These are phyloP conservation scores for Malus fusca DNA, from an alignment of 306 rosid species.

Conservation along the genomic window DNA sequence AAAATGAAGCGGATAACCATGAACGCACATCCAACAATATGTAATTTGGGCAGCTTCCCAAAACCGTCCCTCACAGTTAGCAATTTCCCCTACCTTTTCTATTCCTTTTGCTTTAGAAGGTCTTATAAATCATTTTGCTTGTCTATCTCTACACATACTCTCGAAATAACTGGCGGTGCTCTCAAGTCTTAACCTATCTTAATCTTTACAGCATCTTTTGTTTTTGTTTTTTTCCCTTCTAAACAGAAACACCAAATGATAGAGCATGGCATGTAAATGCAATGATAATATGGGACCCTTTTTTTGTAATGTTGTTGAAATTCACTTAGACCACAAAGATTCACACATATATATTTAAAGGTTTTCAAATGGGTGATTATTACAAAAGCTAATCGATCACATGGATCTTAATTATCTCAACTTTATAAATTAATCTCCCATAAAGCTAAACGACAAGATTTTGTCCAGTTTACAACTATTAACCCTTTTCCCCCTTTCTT, in stretches of 20 bases:
- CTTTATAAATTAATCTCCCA: constrained; percentile 20
- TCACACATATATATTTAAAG: constrained; percentile 31
- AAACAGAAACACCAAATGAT: constrained; percentile 30
- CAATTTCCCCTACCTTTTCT: constrained; percentile 16
- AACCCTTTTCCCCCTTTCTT: neutral
- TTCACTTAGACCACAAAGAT: constrained; percentile 27
- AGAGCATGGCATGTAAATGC: constrained; percentile 36
- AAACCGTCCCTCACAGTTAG: neutral
- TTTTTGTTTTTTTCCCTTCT: constrained; percentile 1
- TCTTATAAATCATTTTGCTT: constrained; percentile 47
- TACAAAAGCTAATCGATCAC: constrained; percentile 21
- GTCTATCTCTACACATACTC: constrained; percentile 27
- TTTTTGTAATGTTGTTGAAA: constrained; percentile 27
- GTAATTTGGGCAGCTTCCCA: constrained; percentile 35
- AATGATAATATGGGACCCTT: constrained; percentile 46
- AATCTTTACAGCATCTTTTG: constrained; percentile 40
- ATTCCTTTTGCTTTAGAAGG: constrained; percentile 50
- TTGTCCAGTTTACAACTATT: constrained; percentile 1
- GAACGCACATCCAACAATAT: neutral
- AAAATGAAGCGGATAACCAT: neutral
- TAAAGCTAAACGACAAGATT: constrained; percentile 19
- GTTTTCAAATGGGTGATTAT: constrained; percentile 42
- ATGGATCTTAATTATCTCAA: constrained; percentile 29
- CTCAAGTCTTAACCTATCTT: constrained; percentile 25
- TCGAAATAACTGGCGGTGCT: constrained; percentile 4